Conservation (phyloP, 192 early-diverging fungal species). For the Gonapodya prolifera region DNA sequence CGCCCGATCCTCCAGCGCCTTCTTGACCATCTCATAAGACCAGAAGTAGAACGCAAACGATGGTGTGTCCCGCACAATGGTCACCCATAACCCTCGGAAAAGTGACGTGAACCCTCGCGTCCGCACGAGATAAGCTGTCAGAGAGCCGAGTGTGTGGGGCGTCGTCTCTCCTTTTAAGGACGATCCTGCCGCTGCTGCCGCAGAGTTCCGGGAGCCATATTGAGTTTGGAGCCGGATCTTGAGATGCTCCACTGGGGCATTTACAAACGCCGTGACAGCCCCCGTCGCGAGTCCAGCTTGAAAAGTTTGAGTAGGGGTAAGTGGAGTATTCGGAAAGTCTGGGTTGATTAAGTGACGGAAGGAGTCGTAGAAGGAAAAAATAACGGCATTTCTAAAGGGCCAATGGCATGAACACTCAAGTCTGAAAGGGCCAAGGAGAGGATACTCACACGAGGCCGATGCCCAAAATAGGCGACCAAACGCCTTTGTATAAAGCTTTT, state of each 20-base stretch:
- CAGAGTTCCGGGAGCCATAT: constrained; percentile 10
- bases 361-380: background rate
- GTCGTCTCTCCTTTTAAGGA: background rate
- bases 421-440: background rate
- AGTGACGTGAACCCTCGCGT: constrained; percentile 14
- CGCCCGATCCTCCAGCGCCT: background rate
- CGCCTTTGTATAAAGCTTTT: constrained; percentile 55
- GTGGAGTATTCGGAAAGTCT: constrained; percentile 3
- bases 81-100: constrained; percentile 24
- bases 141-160: background rate
- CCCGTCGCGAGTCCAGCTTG: constrained; percentile 46
- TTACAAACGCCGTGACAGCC: constrained; percentile 55
- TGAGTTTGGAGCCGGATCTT: constrained; percentile 63
- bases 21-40: constrained; percentile 9
- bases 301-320: constrained; percentile 28
- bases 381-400: background rate
- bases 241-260: constrained; percentile 53
- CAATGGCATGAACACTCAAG: background rate
- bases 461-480: constrained; percentile 52
- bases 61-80: constrained; percentile 23
- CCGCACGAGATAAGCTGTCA: constrained; percentile 8
- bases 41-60: constrained; percentile 27
- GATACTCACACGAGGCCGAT: constrained; percentile 50
- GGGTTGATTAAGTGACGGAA: background rate
- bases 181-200: background rate